phyloP scores from a whole-genome alignment of 2,329 filamentous ascomycete species.

The Basipetospora chlamydospora region DNA sequence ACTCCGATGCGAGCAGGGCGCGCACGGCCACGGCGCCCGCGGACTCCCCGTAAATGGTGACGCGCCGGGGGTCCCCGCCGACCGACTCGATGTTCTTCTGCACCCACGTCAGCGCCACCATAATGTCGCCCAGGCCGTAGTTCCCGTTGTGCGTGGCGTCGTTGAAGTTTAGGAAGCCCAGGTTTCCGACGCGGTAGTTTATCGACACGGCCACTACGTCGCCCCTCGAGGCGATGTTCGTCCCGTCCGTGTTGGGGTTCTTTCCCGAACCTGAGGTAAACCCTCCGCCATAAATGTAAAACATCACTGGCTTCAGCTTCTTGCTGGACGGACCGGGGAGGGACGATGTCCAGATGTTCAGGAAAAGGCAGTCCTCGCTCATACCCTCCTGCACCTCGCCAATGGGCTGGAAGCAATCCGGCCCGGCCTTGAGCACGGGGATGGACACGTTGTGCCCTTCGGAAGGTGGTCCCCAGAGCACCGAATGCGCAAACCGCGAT shows the following conservation, averaged over 20 bases:
- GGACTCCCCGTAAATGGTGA: slow-evolving; percentile 41
- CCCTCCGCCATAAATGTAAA: slow-evolving; percentile 30
- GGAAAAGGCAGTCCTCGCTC: slow-evolving; percentile 25
- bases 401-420: slow-evolving; percentile 17
- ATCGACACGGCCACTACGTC: slow-evolving; percentile 33
- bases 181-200: slow-evolving; percentile 37
- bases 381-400: slow-evolving; percentile 13
- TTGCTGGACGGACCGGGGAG: slow-evolving; percentile 15
- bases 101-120: slow-evolving; percentile 30
- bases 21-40: slow-evolving; percentile 21
- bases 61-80: slow-evolving; percentile 29
- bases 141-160: slow-evolving; percentile 36
- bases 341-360: slow-evolving; percentile 30
- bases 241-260: slow-evolving; percentile 29
- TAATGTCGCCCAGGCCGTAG: slow-evolving; percentile 3
- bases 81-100: slow-evolving; percentile 34
- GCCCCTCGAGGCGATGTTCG: slow-evolving; percentile 27
- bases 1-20: slow-evolving; percentile 12
- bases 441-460: slow-evolving; percentile 9
- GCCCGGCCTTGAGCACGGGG: slow-evolving; percentile 13
- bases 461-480: slow-evolving; percentile 9
- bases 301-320: slow-evolving; percentile 27
- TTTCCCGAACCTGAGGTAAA: slow-evolving; percentile 24
- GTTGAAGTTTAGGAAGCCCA: slow-evolving; percentile 44
- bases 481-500: slow-evolving; percentile 15